phyloP scores from a whole-genome alignment of 2,329 filamentous ascomycete genomes.

The Monosporascus cannonballus region DNA sequence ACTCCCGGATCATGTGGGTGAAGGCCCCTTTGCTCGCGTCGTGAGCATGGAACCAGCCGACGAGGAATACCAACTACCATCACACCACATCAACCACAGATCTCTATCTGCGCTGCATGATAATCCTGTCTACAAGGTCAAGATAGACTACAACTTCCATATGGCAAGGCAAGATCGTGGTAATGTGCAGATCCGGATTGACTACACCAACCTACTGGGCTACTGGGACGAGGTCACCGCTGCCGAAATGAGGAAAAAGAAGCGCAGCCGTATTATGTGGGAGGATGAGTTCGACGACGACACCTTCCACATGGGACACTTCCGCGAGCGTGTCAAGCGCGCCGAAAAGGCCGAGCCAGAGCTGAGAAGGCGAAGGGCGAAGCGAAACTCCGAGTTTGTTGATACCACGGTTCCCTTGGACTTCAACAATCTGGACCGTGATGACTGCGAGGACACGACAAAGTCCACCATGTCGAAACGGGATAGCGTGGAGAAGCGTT shows the following conservation, averaged over 20 bases:
- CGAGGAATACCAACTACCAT: conserved; percentile 4
- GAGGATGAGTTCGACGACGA: not conserved
- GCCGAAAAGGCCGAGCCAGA: not conserved
- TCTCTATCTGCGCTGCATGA: not conserved
- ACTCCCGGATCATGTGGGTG: conserved; percentile 18
- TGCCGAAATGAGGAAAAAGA: conserved; percentile 1
- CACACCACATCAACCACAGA: not conserved
- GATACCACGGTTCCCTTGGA: no score
- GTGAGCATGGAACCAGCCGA: conserved; percentile 11
- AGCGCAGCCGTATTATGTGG: not conserved
- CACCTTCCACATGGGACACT: not conserved
- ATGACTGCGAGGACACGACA: no score
- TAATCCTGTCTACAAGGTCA: conserved; percentile 19
- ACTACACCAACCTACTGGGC: conserved; percentile 25
- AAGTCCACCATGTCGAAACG: no score
- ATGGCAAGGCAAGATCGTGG: conserved; percentile 16
- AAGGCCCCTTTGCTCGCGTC: conserved; percentile 19
- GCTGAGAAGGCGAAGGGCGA: not conserved
- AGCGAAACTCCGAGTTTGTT: no score
- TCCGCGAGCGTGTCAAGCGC: not conserved
- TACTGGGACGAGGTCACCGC: conserved; percentile 25
- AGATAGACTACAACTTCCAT: conserved; percentile 27
- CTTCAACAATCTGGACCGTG: not conserved
- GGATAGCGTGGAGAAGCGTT: conserved; percentile 2
- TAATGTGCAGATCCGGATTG: conserved; percentile 26